phyloP scores from a whole-genome alignment of 306 rosid species.

The Arachis hypogaea region DNA sequence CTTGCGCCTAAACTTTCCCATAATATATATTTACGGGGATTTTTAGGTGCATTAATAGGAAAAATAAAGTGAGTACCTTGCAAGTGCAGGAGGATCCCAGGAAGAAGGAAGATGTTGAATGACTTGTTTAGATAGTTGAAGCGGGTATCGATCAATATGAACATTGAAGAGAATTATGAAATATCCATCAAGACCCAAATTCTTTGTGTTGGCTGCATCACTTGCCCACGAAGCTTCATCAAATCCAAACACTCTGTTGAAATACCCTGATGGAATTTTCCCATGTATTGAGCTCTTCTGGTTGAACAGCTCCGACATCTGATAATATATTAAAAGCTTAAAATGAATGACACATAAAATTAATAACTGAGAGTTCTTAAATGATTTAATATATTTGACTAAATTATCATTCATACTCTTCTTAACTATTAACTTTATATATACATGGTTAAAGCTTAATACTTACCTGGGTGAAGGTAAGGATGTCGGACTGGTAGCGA shows the following conservation, averaged over 20 bases:
- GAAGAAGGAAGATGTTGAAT: constrained; percentile 70
- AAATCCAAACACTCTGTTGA: constrained; percentile 76
- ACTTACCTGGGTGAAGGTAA: constrained; percentile 67
- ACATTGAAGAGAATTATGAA: constrained; percentile 54
- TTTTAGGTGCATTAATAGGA: neutral
- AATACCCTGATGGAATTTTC: constrained; percentile 77
- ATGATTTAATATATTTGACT: no score
- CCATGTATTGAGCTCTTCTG: constrained; percentile 59
- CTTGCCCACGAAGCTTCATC: constrained; percentile 67
- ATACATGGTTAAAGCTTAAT: no score
- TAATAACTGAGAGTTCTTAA: no score
- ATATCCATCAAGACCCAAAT: constrained; percentile 73
- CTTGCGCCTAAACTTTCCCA: no score
- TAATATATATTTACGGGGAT: neutral
- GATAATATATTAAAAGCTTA: no score
- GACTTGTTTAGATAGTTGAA: constrained; percentile 61
- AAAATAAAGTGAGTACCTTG: constrained; percentile 56
- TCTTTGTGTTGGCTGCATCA: constrained; percentile 67
- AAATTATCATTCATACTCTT: no score
- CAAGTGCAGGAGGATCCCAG: constrained; percentile 87
- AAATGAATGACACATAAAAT: no score
- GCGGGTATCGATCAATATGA: constrained; percentile 73
- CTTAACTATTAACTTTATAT: no score
- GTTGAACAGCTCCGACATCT: constrained; percentile 86
- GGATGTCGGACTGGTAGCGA: constrained; percentile 74